Conservation (phyloP, 1,139 yeast genomes). For the Geotrichum siamense region DNA sequence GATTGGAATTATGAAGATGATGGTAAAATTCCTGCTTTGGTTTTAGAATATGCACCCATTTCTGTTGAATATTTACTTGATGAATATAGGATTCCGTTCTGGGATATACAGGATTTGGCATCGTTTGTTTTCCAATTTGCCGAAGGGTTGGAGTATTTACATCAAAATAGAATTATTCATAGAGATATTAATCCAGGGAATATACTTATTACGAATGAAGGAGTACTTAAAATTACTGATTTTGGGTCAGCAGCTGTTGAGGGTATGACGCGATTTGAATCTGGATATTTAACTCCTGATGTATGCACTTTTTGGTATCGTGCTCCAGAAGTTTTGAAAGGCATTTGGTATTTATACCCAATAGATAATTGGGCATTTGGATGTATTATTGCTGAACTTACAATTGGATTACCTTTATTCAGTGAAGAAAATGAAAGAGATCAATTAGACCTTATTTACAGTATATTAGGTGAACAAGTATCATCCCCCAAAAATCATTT, state of each 20-base stretch:
- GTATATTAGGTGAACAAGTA: conserved; percentile 92
- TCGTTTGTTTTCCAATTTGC: conserved; percentile 88
- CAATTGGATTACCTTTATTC: conserved; percentile 11
- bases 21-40: conserved; percentile 10
- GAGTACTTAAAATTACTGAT: conserved; percentile 88
- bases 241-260: conserved; percentile 66
- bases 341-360: conserved; percentile 50
- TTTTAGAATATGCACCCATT: conserved; percentile 16
- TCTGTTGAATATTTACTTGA: conserved; percentile 14
- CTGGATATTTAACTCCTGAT: conserved; percentile 36
- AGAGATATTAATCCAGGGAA: conserved; percentile 96
- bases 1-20: conserved; percentile 1
- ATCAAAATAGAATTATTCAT: conserved; percentile 87
- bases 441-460: conserved; percentile 23
- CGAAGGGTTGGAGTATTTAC: conserved; percentile 88
- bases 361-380: conserved; percentile 83
- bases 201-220: conserved; percentile 75
- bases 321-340: conserved; percentile 78
- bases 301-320: conserved; percentile 72
- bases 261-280: neutral
- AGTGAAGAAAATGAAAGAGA: conserved; percentile 8
- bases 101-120: conserved; percentile 38
- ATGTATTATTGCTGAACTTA: conserved; percentile 36
- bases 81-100: conserved; percentile 10
- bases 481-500: conserved; percentile 63